A percentile compares a stretch with the other conserved stretches of the same genome.
Conservation (phyloP, 495 filamentous ascomycete genomes). For the Aspergillus taichungensis region DNA sequence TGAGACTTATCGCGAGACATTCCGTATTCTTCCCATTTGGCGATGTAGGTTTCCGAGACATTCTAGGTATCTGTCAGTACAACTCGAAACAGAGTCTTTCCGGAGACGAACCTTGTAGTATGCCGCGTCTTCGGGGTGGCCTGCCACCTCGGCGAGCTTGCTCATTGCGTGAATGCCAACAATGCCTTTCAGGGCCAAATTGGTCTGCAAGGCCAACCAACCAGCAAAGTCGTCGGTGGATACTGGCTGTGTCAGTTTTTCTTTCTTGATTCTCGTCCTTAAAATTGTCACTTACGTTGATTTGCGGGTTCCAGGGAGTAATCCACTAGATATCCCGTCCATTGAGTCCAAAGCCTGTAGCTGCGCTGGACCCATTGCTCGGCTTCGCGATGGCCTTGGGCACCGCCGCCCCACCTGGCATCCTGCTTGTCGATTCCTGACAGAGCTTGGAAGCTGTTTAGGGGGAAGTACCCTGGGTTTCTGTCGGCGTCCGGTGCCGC, state of each 20-base stretch:
- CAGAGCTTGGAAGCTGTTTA: constrained; percentile 31
- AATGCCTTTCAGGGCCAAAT: constrained; percentile 88
- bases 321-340: constrained; percentile 87
- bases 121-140: constrained; percentile 54
- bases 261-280: not conserved
- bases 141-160: constrained; percentile 64
- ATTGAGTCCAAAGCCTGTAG: constrained; percentile 82
- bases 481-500: constrained; percentile 12
- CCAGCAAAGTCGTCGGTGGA: constrained; percentile 96
- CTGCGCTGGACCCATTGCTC: constrained; percentile 52
- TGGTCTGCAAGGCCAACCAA: constrained; percentile 86
- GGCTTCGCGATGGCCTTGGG: constrained; percentile 39
- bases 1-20: constrained; percentile 75
- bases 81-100: not conserved
- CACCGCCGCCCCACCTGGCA: constrained; percentile 43
- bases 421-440: constrained; percentile 41
- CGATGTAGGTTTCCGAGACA: constrained; percentile 67
- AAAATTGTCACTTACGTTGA: constrained; percentile 47
- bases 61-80: constrained; percentile 24
- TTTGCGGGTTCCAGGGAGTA: constrained; percentile 77
- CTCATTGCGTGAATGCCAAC: constrained; percentile 93
- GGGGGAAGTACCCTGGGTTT: constrained; percentile 28
- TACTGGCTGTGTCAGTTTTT: constrained; percentile 26
- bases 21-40: constrained; percentile 74
- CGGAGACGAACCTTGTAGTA: constrained; percentile 47